These are phyloP conservation scores for Rhizophagus sp. DNA, from an alignment of 192 early-diverging fungal species.

Conservation along the genomic window DNA sequence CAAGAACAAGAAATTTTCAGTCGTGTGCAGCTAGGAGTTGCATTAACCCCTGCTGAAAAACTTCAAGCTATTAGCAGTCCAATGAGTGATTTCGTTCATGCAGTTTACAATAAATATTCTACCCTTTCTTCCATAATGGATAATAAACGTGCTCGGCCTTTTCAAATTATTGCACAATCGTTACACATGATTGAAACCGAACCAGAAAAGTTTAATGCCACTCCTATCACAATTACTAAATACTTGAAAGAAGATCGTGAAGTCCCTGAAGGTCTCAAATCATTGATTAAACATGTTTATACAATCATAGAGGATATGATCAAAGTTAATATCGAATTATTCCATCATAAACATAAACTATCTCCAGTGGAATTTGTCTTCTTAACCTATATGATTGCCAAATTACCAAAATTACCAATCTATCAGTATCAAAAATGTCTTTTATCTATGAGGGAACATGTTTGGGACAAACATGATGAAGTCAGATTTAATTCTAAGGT, in stretches of 20 bases:
- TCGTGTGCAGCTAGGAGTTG: too few species aligned
- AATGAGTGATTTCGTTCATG: slow-evolving; percentile 23
- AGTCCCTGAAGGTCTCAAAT: slow-evolving; percentile 6
- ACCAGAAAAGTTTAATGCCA: slow-evolving; percentile 22
- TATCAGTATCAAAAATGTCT: slow-evolving; percentile 24
- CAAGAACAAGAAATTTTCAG: slow-evolving; percentile 17
- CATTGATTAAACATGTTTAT: background rate
- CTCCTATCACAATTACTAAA: slow-evolving; percentile 10
- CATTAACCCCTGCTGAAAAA: too few species aligned
- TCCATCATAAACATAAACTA: slow-evolving; percentile 23
- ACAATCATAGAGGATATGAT: slow-evolving; percentile 14
- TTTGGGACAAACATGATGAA: slow-evolving; percentile 21
- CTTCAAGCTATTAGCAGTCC: slow-evolving; percentile 17
- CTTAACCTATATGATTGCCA: background rate
- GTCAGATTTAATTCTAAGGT: slow-evolving; percentile 23
- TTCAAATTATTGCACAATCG: slow-evolving; percentile 28
- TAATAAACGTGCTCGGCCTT: slow-evolving; percentile 12
- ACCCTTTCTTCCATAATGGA: background rate
- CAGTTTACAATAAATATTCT: slow-evolving; percentile 3
- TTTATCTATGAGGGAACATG: slow-evolving; percentile 22
- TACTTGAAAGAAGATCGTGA: slow-evolving; percentile 25
- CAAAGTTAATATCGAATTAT: slow-evolving; percentile 15
- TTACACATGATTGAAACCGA: slow-evolving; percentile 23
- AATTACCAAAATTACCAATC: background rate
- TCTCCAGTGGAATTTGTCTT: slow-evolving; percentile 29